Conservation (phyloP, 129 eudicot species). For the Pulicaria dysenterica region DNA sequence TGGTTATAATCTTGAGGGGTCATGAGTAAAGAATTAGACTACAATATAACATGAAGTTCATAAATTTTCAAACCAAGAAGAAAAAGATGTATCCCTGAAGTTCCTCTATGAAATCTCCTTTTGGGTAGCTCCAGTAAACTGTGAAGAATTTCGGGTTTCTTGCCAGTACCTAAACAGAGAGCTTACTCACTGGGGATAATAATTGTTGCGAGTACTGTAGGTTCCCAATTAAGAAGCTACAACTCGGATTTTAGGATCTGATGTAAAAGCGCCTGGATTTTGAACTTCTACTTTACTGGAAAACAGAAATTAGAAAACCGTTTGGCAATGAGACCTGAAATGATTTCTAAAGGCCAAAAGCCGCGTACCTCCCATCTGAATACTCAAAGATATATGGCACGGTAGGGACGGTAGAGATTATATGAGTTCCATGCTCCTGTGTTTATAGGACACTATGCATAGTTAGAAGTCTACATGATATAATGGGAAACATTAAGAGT, state of each 20-base stretch:
- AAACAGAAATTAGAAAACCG: slow-evolving; percentile 16
- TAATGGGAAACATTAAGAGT: too few species aligned
- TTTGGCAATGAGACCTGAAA: slow-evolving; percentile 19
- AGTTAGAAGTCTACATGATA: slow-evolving; percentile 18
- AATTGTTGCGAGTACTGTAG: slow-evolving; percentile 89
- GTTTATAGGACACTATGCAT: slow-evolving; percentile 30
- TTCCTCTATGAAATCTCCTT: slow-evolving; percentile 41
- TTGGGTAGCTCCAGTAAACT: slow-evolving; percentile 32
- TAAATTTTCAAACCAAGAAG: not conserved
- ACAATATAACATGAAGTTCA: not conserved
- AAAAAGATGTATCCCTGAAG: slow-evolving; percentile 40
- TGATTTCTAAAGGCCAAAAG: slow-evolving; percentile 4
- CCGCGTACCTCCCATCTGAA: slow-evolving; percentile 88
- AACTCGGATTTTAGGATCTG: slow-evolving; percentile 75
- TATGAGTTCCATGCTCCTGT: slow-evolving; percentile 90
- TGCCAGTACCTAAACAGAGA: slow-evolving; percentile 53
- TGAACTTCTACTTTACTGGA: slow-evolving; percentile 82
- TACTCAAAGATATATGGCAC: slow-evolving; percentile 96
- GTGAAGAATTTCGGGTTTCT: slow-evolving; percentile 35
- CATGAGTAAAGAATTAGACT: slow-evolving; percentile 11
- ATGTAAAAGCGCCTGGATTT: slow-evolving; percentile 84
- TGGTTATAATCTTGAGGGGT: not conserved
- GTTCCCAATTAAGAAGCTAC: slow-evolving; percentile 92
- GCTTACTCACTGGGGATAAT: slow-evolving; percentile 99
- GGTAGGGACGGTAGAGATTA: slow-evolving; percentile 97